Percentiles rank a stretch among this genome's conserved stretches.
These are phyloP conservation scores for Penicillium expansum DNA, from an alignment of 2,329 filamentous ascomycete species.

Conservation along the genomic window DNA sequence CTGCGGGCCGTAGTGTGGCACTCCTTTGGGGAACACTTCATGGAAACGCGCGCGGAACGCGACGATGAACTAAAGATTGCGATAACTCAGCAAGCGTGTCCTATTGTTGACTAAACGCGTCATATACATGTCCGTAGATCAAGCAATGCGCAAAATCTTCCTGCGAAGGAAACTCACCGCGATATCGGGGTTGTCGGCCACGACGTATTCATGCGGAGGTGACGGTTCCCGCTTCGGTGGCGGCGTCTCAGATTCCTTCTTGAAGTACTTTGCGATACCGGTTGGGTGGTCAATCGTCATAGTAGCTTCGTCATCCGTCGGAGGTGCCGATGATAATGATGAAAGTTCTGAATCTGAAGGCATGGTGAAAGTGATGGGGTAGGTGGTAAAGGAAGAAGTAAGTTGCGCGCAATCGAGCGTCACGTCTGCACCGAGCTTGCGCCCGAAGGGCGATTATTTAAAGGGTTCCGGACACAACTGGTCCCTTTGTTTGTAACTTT, in stretches of 20 bases:
- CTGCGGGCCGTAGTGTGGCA: constrained; percentile 88
- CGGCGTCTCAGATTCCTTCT: constrained; percentile 52
- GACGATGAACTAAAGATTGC: constrained; percentile 74
- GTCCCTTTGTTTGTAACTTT: neutral
- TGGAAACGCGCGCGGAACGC: constrained; percentile 95
- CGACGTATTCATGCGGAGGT: constrained; percentile 82
- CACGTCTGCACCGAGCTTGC: constrained; percentile 17
- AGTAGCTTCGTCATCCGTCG: constrained; percentile 57
- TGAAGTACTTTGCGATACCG: constrained; percentile 50
- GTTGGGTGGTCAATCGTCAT: constrained; percentile 41
- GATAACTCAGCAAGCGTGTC: constrained; percentile 36
- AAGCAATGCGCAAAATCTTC: constrained; percentile 38
- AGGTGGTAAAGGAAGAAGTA: constrained; percentile 31
- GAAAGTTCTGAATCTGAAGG: constrained; percentile 58
- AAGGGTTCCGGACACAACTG: constrained; percentile 10
- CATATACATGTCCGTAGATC: constrained; percentile 12
- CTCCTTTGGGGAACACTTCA: constrained; percentile 82
- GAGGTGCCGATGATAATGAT: constrained; percentile 58
- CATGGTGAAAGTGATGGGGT: constrained; percentile 34
- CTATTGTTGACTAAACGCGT: constrained; percentile 30
- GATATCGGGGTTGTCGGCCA: constrained; percentile 89
- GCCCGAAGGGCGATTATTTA: constrained; percentile 17
- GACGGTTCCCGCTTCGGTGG: constrained; percentile 79
- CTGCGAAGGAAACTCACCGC: constrained; percentile 63
- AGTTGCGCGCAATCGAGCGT: constrained; percentile 22